A percentile compares a stretch with the other conserved stretches of the same genome.
Conservation (phyloP, 371 early-diverging fungal genomes). For the Dinochytrium kinnereticum region DNA sequence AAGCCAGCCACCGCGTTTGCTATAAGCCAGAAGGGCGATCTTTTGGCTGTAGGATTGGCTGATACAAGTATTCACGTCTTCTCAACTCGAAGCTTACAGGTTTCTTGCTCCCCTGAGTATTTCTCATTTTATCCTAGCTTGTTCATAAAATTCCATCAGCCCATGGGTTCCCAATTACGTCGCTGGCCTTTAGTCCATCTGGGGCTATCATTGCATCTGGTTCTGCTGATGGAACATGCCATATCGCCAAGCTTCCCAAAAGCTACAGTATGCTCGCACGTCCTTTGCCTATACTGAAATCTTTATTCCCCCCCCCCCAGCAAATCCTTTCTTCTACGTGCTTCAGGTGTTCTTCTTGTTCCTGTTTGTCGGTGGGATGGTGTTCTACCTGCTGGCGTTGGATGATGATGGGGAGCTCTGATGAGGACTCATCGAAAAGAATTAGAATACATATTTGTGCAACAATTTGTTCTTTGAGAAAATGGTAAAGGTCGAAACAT, state of each 20-base stretch:
- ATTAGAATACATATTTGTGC: no score
- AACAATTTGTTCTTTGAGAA: no score
- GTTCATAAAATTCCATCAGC: slow-evolving; percentile 38
- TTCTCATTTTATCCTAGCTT: slow-evolving; percentile 15
- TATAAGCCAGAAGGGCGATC: slow-evolving; percentile 48
- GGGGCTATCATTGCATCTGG: slow-evolving; percentile 44
- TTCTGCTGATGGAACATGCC: slow-evolving; percentile 53
- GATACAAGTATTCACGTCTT: slow-evolving; percentile 52
- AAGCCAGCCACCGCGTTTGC: slow-evolving; percentile 55
- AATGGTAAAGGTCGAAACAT: background rate
- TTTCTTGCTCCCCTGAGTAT: slow-evolving; percentile 8
- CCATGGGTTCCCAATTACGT: slow-evolving; percentile 53
- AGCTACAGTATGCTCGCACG: slow-evolving; percentile 15
- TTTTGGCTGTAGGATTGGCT: slow-evolving; percentile 46
- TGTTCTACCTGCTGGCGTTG: background rate
- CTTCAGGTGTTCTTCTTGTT: background rate
- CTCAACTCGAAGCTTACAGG: slow-evolving; percentile 35
- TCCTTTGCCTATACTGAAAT: background rate
- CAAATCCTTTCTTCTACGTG: background rate
- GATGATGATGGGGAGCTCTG: slow-evolving; percentile 11
- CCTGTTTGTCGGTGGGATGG: slow-evolving; percentile 2
- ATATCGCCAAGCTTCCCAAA: slow-evolving; percentile 37
- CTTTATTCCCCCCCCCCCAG: background rate
- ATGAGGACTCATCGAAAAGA: no score
- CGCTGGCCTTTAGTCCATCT: slow-evolving; percentile 47